These are phyloP conservation scores for Tetrahymena elliotti DNA, from an alignment of 73 alveolate genomes.

Conservation along the genomic window DNA sequence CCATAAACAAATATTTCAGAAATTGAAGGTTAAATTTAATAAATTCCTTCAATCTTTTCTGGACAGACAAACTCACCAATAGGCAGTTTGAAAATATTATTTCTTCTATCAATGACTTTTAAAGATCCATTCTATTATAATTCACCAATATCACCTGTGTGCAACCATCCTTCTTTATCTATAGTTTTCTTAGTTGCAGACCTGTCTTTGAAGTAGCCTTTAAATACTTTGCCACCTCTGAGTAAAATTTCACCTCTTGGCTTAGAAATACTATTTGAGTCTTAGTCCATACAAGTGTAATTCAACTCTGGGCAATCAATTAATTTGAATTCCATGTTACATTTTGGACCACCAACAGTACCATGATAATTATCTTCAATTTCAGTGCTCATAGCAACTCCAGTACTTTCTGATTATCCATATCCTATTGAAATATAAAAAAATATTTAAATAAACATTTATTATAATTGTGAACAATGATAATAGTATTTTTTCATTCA, in stretches of 20 bases:
- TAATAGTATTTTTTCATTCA: too few species aligned
- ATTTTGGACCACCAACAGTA: conserved; percentile 76
- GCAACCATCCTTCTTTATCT: conserved; percentile 72
- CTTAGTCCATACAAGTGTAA: conserved; percentile 31
- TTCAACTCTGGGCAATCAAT: conserved; percentile 67
- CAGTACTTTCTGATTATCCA: conserved; percentile 76
- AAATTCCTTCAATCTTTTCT: conserved; percentile 61
- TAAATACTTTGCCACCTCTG: conserved; percentile 63
- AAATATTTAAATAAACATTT: not conserved
- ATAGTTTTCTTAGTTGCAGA: conserved; percentile 49
- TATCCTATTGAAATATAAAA: conserved; percentile 49
- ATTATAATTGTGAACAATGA: too few species aligned
- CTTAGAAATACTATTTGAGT: conserved; percentile 23
- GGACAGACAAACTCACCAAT: conserved; percentile 71
- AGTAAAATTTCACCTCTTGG: conserved; percentile 76
- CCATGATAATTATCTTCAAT: conserved; percentile 45
- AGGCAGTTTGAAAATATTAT: conserved; percentile 63
- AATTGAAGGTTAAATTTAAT: conserved; percentile 39
- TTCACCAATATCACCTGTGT: conserved; percentile 77
- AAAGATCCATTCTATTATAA: conserved; percentile 50
- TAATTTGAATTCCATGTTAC: conserved; percentile 57
- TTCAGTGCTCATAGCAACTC: conserved; percentile 46
- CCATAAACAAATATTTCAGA: conserved; percentile 69
- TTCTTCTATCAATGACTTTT: conserved; percentile 63
- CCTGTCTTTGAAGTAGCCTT: conserved; percentile 56